A percentile compares a stretch with the other conserved stretches of the same genome.
phyloP scores from a whole-genome alignment of 805 yeast species.

The Tetrapisispora iriomotensis region DNA sequence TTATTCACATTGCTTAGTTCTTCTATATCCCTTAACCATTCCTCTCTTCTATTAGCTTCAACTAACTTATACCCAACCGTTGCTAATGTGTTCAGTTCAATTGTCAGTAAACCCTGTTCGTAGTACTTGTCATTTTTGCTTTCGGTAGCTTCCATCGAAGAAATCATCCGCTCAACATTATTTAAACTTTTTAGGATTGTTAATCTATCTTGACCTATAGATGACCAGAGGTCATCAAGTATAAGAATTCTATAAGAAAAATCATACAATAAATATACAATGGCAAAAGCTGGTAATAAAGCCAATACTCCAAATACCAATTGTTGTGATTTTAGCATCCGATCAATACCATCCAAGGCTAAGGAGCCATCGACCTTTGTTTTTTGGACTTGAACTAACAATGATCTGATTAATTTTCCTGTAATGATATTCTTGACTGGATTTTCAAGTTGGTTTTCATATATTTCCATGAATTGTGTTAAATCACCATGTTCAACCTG shows the following conservation, averaged over 20 bases:
- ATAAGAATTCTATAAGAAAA: constrained; percentile 24
- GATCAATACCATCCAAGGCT: constrained; percentile 86
- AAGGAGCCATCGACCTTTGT: constrained; percentile 90
- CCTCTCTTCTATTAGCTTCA: constrained; percentile 40
- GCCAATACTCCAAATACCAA: constrained; percentile 90
- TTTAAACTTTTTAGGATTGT: constrained; percentile 36
- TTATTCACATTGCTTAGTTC: constrained; percentile 41
- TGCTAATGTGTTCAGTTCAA: constrained; percentile 54
- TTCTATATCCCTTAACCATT: constrained; percentile 56
- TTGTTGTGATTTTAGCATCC: constrained; percentile 80
- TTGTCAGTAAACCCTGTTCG: constrained; percentile 50
- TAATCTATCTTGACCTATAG: constrained; percentile 17
- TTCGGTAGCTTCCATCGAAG: constrained; percentile 22
- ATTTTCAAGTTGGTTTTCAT: constrained; percentile 61
- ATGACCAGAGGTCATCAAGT: constrained; percentile 22
- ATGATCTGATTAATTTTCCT: constrained; percentile 67
- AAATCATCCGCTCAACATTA: constrained; percentile 47
- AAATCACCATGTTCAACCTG: constrained; percentile 66
- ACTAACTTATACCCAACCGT: constrained; percentile 38
- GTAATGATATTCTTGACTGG: constrained; percentile 53
- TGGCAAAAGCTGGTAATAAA: constrained; percentile 65
- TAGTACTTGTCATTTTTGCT: constrained; percentile 20
- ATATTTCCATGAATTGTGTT: constrained; percentile 67
- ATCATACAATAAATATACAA: constrained; percentile 38
- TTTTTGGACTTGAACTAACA: constrained; percentile 89